Evolutionary conservation across 805 yeast species (phyloP), one percentile per base, ranked within the genome.

Genomic region (Debaryomyces hansenii): DNA sequence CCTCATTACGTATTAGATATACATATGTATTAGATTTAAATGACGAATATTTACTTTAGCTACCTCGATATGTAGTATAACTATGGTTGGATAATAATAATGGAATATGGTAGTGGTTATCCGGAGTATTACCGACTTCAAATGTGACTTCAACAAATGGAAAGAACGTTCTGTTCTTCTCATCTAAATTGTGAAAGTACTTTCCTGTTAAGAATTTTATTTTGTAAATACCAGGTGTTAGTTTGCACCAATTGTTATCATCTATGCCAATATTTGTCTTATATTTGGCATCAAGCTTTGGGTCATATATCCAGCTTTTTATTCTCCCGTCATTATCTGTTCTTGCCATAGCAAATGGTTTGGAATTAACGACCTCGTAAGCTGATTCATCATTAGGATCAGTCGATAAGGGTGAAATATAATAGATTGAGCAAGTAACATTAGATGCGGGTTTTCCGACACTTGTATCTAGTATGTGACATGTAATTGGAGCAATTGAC

Each of bases 21-120:
- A 18, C 35, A 41, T 33, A 33, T 34, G 35, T 41, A 34, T 21
- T 36, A 31, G 36, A 41, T 41, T 20, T 27, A 42, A 34, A 35
- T 34, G 14, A 27, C 32, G 21, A 15, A 20, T 12, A 14, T 16
- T n/a, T n/a, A 31, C 16, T 18, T 41, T 54, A 85, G 59, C 87
- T 82, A 1, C 98, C 98, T 46, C 97, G 78, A 69, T 91, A 91
- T 0, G 97, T 91, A 5, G 96, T 82, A 69, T 90, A 91, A 29
- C 96, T 85, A 67, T 85, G 89, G 60, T 89, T 89, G 37, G 96
- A 83, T 47, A 91, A 70, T 44, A 91, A 75, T 50, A 91, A 69
- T 0, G 98, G 98, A 45, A 91, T 85, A 62, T 91, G 98, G 66
- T 90, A 91, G 63, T 91, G 98, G 33, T 79, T 70, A 49, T 84